A percentile compares a stretch with the other conserved stretches of the same genome.
Conservation (phyloP, 2,329 filamentous ascomycete genomes). For the Trichophyton schoenleinii region DNA sequence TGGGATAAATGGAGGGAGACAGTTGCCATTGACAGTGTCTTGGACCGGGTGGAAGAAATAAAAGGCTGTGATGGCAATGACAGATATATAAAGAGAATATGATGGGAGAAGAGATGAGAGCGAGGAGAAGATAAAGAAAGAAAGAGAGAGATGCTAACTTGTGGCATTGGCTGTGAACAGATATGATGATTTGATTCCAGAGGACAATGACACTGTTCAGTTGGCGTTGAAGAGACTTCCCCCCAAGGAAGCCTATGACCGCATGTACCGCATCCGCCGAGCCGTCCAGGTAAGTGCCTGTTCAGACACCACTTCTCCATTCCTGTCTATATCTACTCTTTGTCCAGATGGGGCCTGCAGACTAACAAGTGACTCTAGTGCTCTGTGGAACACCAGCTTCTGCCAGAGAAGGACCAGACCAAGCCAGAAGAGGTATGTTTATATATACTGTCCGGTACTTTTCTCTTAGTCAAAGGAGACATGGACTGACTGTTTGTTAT, state of each 20-base stretch:
- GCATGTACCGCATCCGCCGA: constrained; percentile 90
- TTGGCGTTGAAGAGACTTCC: constrained; percentile 81
- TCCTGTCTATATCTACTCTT: neutral
- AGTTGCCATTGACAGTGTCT: neutral
- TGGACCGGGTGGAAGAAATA: neutral
- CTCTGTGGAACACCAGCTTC: constrained; percentile 52
- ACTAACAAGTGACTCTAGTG: constrained; percentile 34
- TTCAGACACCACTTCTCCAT: neutral
- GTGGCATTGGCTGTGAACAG: constrained; percentile 37
- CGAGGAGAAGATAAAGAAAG: too few relatives aligned
- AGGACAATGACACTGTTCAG: constrained; percentile 80
- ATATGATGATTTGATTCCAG: constrained; percentile 85
- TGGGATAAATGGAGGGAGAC: neutral
- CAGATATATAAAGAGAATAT: neutral
- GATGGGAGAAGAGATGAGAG: too few relatives aligned
- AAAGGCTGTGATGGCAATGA: neutral
- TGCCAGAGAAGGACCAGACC: constrained; percentile 54
- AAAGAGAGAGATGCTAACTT: constrained; percentile 1
- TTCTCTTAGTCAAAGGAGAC: neutral
- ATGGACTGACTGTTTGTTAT: constrained; percentile 9
- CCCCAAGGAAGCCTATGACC: constrained; percentile 86
- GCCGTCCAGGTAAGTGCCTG: constrained; percentile 61
- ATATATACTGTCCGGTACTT: neutral
- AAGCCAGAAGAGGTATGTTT: constrained; percentile 51
- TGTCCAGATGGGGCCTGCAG: neutral